These are phyloP conservation scores for Spergularia marina DNA, from an alignment of 148 eudicot species.

Conservation along the genomic window DNA sequence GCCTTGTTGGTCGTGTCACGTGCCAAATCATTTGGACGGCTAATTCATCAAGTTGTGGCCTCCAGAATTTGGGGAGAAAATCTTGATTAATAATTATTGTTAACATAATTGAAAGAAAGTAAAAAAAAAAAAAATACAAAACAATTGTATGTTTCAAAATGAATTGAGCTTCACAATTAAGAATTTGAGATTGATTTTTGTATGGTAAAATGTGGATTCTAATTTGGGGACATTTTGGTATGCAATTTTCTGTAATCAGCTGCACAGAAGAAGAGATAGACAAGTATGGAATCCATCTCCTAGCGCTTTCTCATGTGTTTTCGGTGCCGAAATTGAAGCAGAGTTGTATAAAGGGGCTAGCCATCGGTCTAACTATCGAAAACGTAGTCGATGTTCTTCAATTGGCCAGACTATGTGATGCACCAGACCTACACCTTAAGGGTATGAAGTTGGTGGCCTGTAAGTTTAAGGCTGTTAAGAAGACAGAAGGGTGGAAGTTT, in stretches of 20 bases:
- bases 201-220: not conserved
- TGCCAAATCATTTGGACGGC: no score
- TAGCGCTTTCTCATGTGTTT: constrained; percentile 81
- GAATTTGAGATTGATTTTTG: no score
- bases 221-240: not conserved
- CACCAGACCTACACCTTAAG: constrained; percentile 75
- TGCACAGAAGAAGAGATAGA: constrained; percentile 72
- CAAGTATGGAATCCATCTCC: constrained; percentile 75
- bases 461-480: constrained; percentile 57
- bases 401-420: constrained; percentile 78
- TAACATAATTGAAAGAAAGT: no score
- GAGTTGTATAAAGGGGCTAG: constrained; percentile 61
- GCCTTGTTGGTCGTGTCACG: no score
- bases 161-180: no score
- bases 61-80: no score
- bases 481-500: constrained; percentile 86
- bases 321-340: constrained; percentile 73
- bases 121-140: no score
- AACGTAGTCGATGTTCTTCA: constrained; percentile 82
- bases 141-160: no score
- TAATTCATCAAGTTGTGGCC: no score
- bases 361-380: constrained; percentile 49
- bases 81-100: no score
- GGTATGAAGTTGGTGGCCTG: constrained; percentile 53
- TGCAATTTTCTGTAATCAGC: constrained; percentile 33